Evolutionary conservation across 176 grass and related monocot species (phyloP), one percentile per base, ranked within the genome.

Genomic region (Bonia amplexicaulis): DNA sequence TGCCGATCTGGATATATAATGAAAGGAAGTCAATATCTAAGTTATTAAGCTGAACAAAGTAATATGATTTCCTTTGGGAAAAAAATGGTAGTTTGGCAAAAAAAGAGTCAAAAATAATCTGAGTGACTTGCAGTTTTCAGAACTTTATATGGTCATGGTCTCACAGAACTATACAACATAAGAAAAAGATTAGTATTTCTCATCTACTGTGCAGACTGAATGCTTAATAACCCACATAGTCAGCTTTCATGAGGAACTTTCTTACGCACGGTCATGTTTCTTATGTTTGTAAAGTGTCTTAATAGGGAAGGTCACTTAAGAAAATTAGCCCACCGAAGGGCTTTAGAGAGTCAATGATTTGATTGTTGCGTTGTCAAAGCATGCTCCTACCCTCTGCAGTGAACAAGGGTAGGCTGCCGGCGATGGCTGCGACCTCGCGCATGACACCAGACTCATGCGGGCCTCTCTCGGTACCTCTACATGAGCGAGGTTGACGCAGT

Each of bases 1-100:
- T 71, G 45, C 40, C 93, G 82, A 57, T 90, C 92, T 62, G 54
- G 39, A 69, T 84, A 87, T 73, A 76, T 2, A 81, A 86, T 4
- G 5, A 55, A 71, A 65, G 12, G 20, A 84, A 80, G 44, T 75
- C 70, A 79, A 61, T 82, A n/a, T 77, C 57, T 45, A 69, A 75
- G 15, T 67, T 63, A 73, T 80, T 37, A 76, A 55, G 49, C 7
- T 68, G 48, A 80, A 57, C 19, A 86, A 57, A 86, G 7, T 25
- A 27, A 40, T 77, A 47, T 14, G 69, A 55, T 47, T 77, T 71
- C 41, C 67, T 64, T 66, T 4, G 1, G 6, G 6, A 3, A 15
- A 82, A 82, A 46, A 77, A 80, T 76, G 54, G 78, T 47, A 44
- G 25, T 42, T 7, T 19, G 14, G 54, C 45, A 66, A 64, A 62